Evolutionary conservation across 2,329 filamentous ascomycete species (phyloP), one percentile per base, ranked within the genome.

Genomic region (Alternaria triticina): DNA sequence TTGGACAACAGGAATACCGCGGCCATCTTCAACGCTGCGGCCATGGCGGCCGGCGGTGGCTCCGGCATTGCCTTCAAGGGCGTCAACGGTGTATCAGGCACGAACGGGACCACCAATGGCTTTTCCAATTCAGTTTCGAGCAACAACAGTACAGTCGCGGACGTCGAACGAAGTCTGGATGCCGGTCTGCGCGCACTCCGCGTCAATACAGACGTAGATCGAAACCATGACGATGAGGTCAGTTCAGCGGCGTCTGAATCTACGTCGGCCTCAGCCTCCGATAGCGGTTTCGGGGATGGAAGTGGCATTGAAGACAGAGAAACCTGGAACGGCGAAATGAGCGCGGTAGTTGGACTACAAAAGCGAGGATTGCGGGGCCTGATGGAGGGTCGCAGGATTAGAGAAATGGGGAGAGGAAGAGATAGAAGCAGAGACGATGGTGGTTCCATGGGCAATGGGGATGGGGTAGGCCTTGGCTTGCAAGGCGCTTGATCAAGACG

Each of bases 11-110:
- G 95, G 50, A 99, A 98, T 70, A 95, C 96, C 0, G 96, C 96
- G 0, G 96, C 96, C 6, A 94, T 99, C 0, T 99, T 99, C 84
- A 99, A 99, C 70, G 96, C 96, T 0, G 96, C 95, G 0, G 96
- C 96, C 57, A 98, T 98, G 96, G 96, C 94, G 0, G 96, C 96
- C 1, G 96, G 96, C 11, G 94, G 96, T 25, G 96, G 96, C 0
- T 89, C 94, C 51, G 92, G 92, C 51, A 92, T 95, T 27, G 90
- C 91, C 57, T 92, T 88, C 73, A 73, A 74, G 22, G 72, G 76
- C 17, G 72, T 76, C 13, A 77, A 77, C 47, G 72, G 74, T 23
- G 64, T 73, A 0, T 69, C 70, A 6, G 59, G 62, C 9, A 65
- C 68, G n/a, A 77, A 77, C 33, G 76, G 76, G 6, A 70, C 66